Evolutionary conservation across 495 filamentous ascomycete species (phyloP).

Genomic region (Aspergillus incahuasiensis): DNA sequence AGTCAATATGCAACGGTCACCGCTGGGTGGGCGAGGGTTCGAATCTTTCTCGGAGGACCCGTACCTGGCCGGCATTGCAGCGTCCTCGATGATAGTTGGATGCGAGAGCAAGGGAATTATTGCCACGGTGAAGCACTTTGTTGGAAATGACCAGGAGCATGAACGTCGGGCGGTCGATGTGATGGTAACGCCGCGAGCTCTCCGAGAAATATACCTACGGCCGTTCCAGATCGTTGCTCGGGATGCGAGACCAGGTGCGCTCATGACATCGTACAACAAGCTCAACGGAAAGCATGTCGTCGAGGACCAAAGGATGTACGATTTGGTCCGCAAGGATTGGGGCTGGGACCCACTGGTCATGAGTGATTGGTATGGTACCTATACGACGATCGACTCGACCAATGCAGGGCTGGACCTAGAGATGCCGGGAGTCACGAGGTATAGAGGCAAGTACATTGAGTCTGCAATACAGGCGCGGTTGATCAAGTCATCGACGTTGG

Average conservation of each 20-base stretch:
- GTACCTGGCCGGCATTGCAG: constrained; percentile 55
- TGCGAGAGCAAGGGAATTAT: constrained; percentile 56
- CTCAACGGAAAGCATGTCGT: constrained; percentile 65
- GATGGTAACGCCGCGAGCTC: constrained; percentile 57
- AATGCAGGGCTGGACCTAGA: constrained; percentile 65
- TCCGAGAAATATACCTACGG: constrained; percentile 68
- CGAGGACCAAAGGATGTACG: constrained; percentile 53
- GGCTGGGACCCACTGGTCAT: constrained; percentile 47
- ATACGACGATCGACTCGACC: constrained; percentile 53
- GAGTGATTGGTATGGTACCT: constrained; percentile 49
- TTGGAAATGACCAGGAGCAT: constrained; percentile 68
- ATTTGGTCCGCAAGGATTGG: constrained; percentile 64
- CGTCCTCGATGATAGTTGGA: constrained; percentile 56
- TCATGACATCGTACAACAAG: constrained; percentile 75
- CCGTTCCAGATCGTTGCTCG: constrained; percentile 67
- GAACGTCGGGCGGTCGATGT: constrained; percentile 56
- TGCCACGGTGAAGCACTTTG: constrained; percentile 67
- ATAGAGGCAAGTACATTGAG: constrained; percentile 40
- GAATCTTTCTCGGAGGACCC: constrained; percentile 72
- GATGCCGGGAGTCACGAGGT: constrained; percentile 61
- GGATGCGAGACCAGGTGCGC: constrained; percentile 53
- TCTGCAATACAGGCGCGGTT: constrained; percentile 54
- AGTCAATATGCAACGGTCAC: constrained; percentile 66
- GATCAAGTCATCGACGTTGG: constrained; percentile 47
- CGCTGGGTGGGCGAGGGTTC: constrained; percentile 66